A percentile compares a stretch with the other conserved stretches of the same genome.
These are phyloP conservation scores for Nakaseomyces delphensis DNA, from an alignment of 1,139 yeast genomes.

Conservation along the genomic window DNA sequence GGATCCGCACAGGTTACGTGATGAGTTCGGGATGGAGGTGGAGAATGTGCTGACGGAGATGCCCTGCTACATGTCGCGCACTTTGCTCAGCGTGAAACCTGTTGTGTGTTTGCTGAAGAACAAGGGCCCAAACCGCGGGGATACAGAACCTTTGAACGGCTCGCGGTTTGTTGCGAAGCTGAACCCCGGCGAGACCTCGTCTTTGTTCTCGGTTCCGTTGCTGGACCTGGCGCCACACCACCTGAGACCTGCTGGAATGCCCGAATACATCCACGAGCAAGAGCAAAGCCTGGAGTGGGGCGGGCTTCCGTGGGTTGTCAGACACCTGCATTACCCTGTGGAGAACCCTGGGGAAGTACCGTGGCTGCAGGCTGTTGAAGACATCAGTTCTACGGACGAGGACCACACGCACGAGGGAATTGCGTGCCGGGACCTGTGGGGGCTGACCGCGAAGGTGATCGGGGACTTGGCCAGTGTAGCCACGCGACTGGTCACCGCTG, in stretches of 20 bases:
- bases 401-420: slow-evolving; percentile 28
- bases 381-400: slow-evolving; percentile 50
- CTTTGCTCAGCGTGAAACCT: slow-evolving; percentile 75
- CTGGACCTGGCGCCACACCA: slow-evolving; percentile 40
- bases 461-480: slow-evolving; percentile 66
- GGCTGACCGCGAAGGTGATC: slow-evolving; percentile 77
- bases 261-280: slow-evolving; percentile 33
- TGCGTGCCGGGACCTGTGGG: slow-evolving; percentile 69
- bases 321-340: slow-evolving; percentile 55
- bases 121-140: slow-evolving; percentile 30
- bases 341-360: slow-evolving; percentile 45
- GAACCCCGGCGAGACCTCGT: slow-evolving; percentile 66
- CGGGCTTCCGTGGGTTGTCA: slow-evolving; percentile 55
- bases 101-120: slow-evolving; percentile 57
- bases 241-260: slow-evolving; percentile 8
- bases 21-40: slow-evolving; percentile 43
- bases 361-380: slow-evolving; percentile 56
- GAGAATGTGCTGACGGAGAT: slow-evolving; percentile 30
- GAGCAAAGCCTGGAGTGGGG: slow-evolving; percentile 47
- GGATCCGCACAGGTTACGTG: slow-evolving; percentile 39
- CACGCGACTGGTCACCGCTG: slow-evolving; percentile 30
- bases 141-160: slow-evolving; percentile 17
- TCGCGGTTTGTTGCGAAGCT: slow-evolving; percentile 31
- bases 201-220: slow-evolving; percentile 61
- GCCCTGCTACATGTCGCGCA: slow-evolving; percentile 72